Conservation (phyloP, 495 filamentous ascomycete species). For the Thozetella sp. region DNA sequence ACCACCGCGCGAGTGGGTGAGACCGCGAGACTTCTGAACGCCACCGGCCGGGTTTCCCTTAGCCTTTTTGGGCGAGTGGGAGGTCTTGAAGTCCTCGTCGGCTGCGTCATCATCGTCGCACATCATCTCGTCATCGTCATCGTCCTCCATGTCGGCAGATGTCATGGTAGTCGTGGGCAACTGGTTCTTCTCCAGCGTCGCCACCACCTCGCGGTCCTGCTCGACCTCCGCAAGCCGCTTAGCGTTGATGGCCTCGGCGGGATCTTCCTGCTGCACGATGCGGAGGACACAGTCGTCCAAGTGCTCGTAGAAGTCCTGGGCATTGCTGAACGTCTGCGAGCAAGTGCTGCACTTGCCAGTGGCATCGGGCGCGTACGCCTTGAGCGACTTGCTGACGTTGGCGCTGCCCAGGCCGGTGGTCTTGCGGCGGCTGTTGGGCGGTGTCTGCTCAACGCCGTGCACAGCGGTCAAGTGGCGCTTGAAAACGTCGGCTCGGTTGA, state of each 20-base stretch:
- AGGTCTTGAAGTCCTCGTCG: conserved; percentile 30
- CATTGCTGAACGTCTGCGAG: conserved; percentile 85
- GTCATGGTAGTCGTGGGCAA: conserved; percentile 62
- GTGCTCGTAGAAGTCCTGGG: conserved; percentile 99
- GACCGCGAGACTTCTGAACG: conserved; percentile 55
- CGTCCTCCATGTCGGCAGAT: conserved; percentile 64
- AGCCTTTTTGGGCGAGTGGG: conserved; percentile 26
- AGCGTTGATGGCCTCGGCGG: conserved; percentile 94
- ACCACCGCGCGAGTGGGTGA: conserved; percentile 65
- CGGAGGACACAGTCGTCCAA: conserved; percentile 97
- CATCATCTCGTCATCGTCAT: conserved; percentile 64
- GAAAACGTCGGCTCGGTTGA: conserved; percentile 98
- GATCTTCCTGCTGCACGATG: conserved; percentile 96
- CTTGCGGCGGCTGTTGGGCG: conserved; percentile 94
- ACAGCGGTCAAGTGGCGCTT: conserved; percentile 95
- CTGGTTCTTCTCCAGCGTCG: conserved; percentile 82
- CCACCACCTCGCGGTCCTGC: conserved; percentile 77
- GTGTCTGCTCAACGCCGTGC: conserved; percentile 93
- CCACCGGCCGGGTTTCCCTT: conserved; percentile 50
- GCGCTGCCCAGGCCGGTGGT: conserved; percentile 24
- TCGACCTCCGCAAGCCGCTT: conserved; percentile 79
- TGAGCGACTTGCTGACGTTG: conserved; percentile 55
- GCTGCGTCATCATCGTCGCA: conserved; percentile 50
- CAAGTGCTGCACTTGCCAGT: conserved; percentile 98
- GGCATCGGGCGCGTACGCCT: conserved; percentile 68